A percentile compares a stretch with the other conserved stretches of the same genome.
phyloP scores from a whole-genome alignment of 2,329 filamentous ascomycete species.

The Calonectria ilicicola region DNA sequence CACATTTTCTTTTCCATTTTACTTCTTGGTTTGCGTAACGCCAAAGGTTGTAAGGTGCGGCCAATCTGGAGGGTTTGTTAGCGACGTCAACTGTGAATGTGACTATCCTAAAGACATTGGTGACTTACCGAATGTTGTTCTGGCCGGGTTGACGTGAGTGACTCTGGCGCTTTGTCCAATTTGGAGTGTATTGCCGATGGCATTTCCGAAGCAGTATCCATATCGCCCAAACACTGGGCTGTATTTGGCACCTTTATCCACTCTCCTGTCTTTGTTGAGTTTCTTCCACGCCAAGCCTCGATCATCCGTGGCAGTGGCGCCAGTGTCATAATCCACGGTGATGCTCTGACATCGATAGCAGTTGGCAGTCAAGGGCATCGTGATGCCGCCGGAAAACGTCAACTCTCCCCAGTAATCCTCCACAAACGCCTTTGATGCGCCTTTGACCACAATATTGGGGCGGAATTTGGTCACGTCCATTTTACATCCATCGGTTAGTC shows the following conservation, averaged over 20 bases:
- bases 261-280: constrained; percentile 39
- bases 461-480: constrained; percentile 43
- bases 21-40: constrained; percentile 23
- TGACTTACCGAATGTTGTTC: constrained; percentile 36
- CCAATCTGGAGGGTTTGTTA: constrained; percentile 30
- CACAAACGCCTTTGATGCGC: constrained; percentile 28
- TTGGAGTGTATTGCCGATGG: background rate
- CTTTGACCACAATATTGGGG: constrained; percentile 39
- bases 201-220: constrained; percentile 36
- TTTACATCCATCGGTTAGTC: constrained; percentile 10
- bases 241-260: constrained; percentile 38
- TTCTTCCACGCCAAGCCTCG: constrained; percentile 38
- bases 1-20: background rate
- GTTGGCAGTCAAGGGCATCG: constrained; percentile 36
- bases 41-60: constrained; percentile 32
- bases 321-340: constrained; percentile 38
- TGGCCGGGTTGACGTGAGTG: constrained; percentile 24
- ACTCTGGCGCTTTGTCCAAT: constrained; percentile 32
- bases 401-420: constrained; percentile 40
- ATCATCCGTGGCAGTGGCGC: constrained; percentile 34
- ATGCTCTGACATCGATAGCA: constrained; percentile 41
- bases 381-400: constrained; percentile 27
- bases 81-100: background rate
- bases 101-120: accelerated
- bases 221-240: constrained; percentile 41